Base-by-base conservation (phyloP, 495 filamentous ascomycete species). In the Neurospora discreta region DNA sequence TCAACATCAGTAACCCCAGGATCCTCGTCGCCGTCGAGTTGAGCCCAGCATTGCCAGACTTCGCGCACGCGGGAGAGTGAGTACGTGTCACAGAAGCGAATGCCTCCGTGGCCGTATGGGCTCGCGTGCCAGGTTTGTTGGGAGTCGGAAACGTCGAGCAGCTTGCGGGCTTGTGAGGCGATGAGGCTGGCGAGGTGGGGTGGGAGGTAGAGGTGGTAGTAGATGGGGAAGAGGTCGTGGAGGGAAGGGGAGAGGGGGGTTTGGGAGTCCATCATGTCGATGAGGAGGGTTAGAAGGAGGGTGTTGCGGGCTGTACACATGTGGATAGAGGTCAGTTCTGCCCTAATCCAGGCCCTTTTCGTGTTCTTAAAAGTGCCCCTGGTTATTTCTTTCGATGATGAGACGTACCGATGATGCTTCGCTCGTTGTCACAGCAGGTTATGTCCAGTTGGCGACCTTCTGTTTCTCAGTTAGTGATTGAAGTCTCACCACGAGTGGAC, bases 341-440 rank as follows among this genome's bases (percentile, higher is more conserved):
- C 33, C 33, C 33, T 36, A 6, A 0, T 36, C 33, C n/a, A n/a
- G n/a, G n/a, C n/a, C 33, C 33, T 36, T 36, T n/a, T n/a, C n/a
- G n/a, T n/a, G n/a, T n/a, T n/a, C n/a, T n/a, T n/a, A n/a, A n/a
- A n/a, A n/a, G n/a, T n/a, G n/a, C n/a, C n/a, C n/a, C n/a, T n/a
- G n/a, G n/a, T n/a, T n/a, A n/a, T n/a, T n/a, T 36, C 33, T 3
- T 36, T 3, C 33, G 33, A 36, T 36, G 33, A 36, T 36, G 33
- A 36, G 33, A 36, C 33, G 33, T 36, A 36, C 33, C 33, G 33
- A 78, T 77, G 43, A 80, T 70, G 1, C 72, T 74, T 10, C 68
- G 39, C 15, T 79, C 75, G 20, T 68, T 70, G 71, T 80, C 78
- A 39, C 77, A 79, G 44, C 75, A 78, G 2, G 80, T 81, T 39